Evolutionary conservation across 495 filamentous ascomycete species (phyloP).

Genomic region (Penicillium waksmanii): DNA sequence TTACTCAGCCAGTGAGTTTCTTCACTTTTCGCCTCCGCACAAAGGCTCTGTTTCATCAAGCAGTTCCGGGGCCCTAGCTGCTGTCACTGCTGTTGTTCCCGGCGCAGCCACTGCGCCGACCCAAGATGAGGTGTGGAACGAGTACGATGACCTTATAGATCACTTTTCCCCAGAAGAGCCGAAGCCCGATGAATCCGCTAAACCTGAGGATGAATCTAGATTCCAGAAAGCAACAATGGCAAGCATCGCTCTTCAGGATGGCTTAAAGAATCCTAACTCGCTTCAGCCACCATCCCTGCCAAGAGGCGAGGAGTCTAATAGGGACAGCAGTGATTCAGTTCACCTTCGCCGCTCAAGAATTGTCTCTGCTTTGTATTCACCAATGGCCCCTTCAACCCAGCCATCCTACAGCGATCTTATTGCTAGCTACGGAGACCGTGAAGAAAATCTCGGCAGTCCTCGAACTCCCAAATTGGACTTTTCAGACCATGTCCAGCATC

Average conservation of each 20-base stretch:
- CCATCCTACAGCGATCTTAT: slow-evolving; percentile 45
- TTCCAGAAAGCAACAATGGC: slow-evolving; percentile 47
- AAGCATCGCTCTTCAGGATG: slow-evolving; percentile 46
- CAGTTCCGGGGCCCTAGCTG: slow-evolving; percentile 65
- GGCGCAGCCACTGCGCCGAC: slow-evolving; percentile 57
- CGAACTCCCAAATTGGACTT: slow-evolving; percentile 10
- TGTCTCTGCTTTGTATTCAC: slow-evolving; percentile 45
- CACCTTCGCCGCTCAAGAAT: slow-evolving; percentile 47
- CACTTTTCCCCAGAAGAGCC: slow-evolving; percentile 59
- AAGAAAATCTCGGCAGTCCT: slow-evolving; percentile 5
- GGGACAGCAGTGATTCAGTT: slow-evolving; percentile 39
- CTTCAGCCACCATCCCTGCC: slow-evolving; percentile 17
- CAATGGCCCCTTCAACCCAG: slow-evolving; percentile 44
- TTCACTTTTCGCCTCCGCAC: slow-evolving; percentile 67
- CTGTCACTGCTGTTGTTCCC: slow-evolving; percentile 66
- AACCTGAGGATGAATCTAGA: slow-evolving; percentile 26
- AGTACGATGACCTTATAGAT: slow-evolving; percentile 89
- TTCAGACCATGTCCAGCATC: slow-evolving; percentile 21
- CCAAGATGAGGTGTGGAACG: slow-evolving; percentile 92
- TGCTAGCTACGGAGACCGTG: slow-evolving; percentile 34
- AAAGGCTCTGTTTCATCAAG: slow-evolving; percentile 72
- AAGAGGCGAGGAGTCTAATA: slow-evolving; percentile 28
- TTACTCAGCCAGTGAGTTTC: slow-evolving; percentile 59
- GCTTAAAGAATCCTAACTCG: slow-evolving; percentile 29
- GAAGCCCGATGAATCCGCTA: slow-evolving; percentile 15